Conservation (phyloP, 129 eudicot species). For the Tanacetum coccineum region DNA sequence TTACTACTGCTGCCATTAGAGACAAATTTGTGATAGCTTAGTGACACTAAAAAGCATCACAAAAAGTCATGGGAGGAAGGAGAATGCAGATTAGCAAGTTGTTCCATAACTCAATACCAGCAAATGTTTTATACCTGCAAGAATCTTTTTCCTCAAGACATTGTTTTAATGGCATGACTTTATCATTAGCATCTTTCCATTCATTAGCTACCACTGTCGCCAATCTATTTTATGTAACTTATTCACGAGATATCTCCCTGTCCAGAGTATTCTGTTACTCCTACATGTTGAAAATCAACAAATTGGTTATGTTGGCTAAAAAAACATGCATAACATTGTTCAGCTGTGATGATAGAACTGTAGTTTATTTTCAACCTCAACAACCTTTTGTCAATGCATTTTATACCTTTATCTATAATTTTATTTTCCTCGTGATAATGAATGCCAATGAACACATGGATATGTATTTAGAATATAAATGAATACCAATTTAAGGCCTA, state of each 20-base stretch:
- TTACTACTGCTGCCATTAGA: no score
- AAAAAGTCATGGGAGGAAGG: no score
- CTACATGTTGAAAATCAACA: conserved; percentile 19
- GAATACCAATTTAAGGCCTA: no score
- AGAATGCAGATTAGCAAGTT: no score
- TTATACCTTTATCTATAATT: conserved; percentile 52
- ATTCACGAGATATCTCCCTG: conserved; percentile 83
- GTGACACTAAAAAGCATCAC: no score
- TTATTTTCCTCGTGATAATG: conserved; percentile 84
- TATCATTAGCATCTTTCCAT: conserved; percentile 90
- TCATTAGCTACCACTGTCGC: conserved; percentile 93
- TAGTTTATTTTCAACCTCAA: conserved; percentile 89
- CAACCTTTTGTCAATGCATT: conserved; percentile 92
- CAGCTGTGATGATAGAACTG: no score
- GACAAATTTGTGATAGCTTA: no score
- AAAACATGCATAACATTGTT: conserved; percentile 48
- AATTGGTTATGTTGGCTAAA: conserved; percentile 10
- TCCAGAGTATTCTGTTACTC: conserved; percentile 78
- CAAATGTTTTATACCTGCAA: conserved; percentile 80
- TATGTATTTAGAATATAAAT: neutral
- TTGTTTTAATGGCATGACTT: conserved; percentile 94
- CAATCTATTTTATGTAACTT: conserved; percentile 85
- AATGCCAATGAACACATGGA: conserved; percentile 3
- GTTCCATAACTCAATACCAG: no score
- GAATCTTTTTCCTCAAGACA: conserved; percentile 90